Conservation (phyloP, 2,329 filamentous ascomycete species). For the Thelonectria olida region DNA sequence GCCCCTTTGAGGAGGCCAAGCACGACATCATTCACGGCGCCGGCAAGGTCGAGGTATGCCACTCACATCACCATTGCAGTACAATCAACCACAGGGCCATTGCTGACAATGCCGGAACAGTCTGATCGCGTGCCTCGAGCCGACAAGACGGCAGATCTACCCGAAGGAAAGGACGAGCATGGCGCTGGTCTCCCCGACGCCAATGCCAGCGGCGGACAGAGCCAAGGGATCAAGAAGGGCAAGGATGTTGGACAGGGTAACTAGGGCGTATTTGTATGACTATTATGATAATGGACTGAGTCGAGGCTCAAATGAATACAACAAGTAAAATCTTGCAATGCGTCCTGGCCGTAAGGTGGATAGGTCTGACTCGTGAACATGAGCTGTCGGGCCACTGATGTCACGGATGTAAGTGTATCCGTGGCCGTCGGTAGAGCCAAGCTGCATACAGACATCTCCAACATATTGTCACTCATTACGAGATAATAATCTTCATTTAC, state of each 20-base stretch:
- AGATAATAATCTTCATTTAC: no score
- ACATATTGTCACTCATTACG: no score
- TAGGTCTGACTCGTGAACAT: no score
- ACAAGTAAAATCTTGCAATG: no score
- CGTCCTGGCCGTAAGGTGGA: no score
- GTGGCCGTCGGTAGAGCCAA: no score
- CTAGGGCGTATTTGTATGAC: neutral
- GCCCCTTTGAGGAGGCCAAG: conserved; percentile 49
- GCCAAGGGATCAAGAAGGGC: conserved; percentile 53
- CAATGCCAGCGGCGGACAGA: conserved; percentile 55
- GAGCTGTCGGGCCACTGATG: no score
- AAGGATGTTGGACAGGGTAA: conserved; percentile 53
- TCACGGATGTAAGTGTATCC: no score
- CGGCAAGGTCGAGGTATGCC: conserved; percentile 49
- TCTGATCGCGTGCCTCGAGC: conserved; percentile 53
- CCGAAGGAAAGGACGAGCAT: conserved; percentile 53
- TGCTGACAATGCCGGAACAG: conserved; percentile 23
- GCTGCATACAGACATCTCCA: no score
- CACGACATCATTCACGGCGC: conserved; percentile 57
- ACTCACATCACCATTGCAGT: no score
- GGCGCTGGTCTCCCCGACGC: conserved; percentile 52
- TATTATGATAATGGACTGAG: neutral
- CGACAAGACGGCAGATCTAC: conserved; percentile 59
- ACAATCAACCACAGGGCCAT: no score
- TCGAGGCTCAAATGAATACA: no score